Conservation (phyloP, 352 stramenopile species). For the Phytophthora citricola region DNA sequence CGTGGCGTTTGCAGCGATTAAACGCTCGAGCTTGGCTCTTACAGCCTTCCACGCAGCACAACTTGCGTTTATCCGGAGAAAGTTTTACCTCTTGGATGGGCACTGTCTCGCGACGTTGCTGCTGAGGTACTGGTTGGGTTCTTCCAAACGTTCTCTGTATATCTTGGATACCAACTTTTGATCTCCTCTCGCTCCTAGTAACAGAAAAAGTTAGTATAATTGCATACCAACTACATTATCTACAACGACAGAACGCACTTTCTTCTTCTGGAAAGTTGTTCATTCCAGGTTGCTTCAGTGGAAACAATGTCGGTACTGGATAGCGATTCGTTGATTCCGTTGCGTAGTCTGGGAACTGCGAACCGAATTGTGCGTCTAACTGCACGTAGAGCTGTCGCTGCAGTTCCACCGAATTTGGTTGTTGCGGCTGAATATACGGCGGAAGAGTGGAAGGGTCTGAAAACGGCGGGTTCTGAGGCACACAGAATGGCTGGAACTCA, state of each 20-base stretch:
- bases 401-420: neutral
- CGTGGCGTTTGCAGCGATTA: slow-evolving; percentile 87
- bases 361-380: slow-evolving; percentile 12
- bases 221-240: too few relatives aligned
- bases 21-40: slow-evolving; percentile 84
- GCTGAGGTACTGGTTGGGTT: too few relatives aligned
- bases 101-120: slow-evolving; percentile 9
- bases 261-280: too few relatives aligned
- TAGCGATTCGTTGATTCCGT: too few relatives aligned
- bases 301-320: too few relatives aligned
- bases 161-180: too few relatives aligned
- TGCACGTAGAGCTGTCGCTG: slow-evolving; percentile 14
- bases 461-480: slow-evolving; percentile 11
- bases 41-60: slow-evolving; percentile 79
- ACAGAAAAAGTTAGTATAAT: too few relatives aligned
- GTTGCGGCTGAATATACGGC: slow-evolving; percentile 6
- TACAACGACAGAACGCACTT: too few relatives aligned
- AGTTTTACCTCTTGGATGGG: slow-evolving; percentile 50
- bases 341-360: slow-evolving; percentile 17
- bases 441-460: slow-evolving; percentile 2
- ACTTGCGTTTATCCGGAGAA: slow-evolving; percentile 72
- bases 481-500: slow-evolving; percentile 38
- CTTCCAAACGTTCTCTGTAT: too few relatives aligned
- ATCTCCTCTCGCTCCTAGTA: too few relatives aligned
- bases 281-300: too few relatives aligned